A percentile compares a stretch with the other conserved stretches of the same genome.
phyloP scores from a whole-genome alignment of 495 filamentous ascomycete genomes.

The Penicillium cosmopolitanum region DNA sequence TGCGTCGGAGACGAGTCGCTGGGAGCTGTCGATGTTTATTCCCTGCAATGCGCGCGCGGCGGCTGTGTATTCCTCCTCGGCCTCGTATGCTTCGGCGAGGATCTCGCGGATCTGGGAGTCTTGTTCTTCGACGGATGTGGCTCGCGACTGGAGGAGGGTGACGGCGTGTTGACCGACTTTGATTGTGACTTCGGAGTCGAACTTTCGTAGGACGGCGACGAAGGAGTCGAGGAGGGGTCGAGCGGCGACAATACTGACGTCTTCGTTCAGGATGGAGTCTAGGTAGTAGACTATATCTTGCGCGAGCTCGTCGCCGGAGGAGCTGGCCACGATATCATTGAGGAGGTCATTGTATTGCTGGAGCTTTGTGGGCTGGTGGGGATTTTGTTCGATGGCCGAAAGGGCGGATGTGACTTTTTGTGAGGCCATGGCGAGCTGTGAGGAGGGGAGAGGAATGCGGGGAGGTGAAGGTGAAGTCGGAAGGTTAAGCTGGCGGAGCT shows the following conservation, averaged over 20 bases:
- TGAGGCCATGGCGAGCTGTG: slow-evolving; percentile 54
- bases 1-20: slow-evolving; percentile 77
- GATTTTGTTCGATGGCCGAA: slow-evolving; percentile 54
- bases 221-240: slow-evolving; percentile 72
- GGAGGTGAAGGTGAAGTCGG: neutral
- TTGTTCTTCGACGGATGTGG: slow-evolving; percentile 83
- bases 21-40: slow-evolving; percentile 85
- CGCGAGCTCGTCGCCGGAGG: slow-evolving; percentile 57
- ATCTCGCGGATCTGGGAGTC: slow-evolving; percentile 77
- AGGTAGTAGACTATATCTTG: slow-evolving; percentile 70
- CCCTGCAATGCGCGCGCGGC: slow-evolving; percentile 79
- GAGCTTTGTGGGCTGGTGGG: slow-evolving; percentile 56
- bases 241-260: slow-evolving; percentile 73
- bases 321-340: slow-evolving; percentile 58
- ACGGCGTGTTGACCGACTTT: slow-evolving; percentile 71
- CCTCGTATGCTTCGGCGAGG: slow-evolving; percentile 81
- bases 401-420: slow-evolving; percentile 59
- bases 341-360: slow-evolving; percentile 70
- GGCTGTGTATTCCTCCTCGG: slow-evolving; percentile 74
- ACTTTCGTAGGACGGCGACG: slow-evolving; percentile 58
- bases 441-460: neutral
- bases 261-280: slow-evolving; percentile 67
- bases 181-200: slow-evolving; percentile 65
- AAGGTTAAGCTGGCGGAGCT: no score
- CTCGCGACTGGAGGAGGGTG: slow-evolving; percentile 62